phyloP scores from a whole-genome alignment of 1,284 basidiomycete genomes.

The Puccinia polysora region DNA sequence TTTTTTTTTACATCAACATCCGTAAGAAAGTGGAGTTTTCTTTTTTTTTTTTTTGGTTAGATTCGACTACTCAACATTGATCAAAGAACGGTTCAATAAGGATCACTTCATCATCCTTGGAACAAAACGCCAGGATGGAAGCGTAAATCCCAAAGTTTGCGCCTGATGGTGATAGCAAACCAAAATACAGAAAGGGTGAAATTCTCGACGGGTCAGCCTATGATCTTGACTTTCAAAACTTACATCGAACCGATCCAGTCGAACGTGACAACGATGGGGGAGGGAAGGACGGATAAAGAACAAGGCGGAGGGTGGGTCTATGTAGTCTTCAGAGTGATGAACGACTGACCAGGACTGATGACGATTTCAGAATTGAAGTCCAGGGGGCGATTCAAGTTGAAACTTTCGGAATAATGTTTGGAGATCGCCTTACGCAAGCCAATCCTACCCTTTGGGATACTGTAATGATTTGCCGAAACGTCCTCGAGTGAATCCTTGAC shows the following conservation, averaged over 20 bases:
- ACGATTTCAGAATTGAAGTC: constrained; percentile 82
- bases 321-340: too few relatives aligned
- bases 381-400: constrained; percentile 66
- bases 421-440: constrained; percentile 79
- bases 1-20: not conserved
- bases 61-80: constrained; percentile 49
- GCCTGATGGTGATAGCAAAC: not conserved
- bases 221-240: too few relatives aligned
- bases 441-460: constrained; percentile 75
- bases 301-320: too few relatives aligned
- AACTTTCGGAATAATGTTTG: constrained; percentile 61
- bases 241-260: too few relatives aligned
- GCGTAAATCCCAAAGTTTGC: constrained; percentile 71
- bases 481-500: constrained; percentile 67
- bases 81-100: constrained; percentile 73
- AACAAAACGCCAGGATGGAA: constrained; percentile 78
- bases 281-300: not conserved
- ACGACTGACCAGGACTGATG: constrained; percentile 85
- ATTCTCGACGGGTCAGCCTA: constrained; percentile 45
- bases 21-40: not conserved
- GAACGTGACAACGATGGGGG: too few relatives aligned
- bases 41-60: too few relatives aligned
- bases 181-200: not conserved
- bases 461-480: constrained; percentile 73
- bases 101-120: constrained; percentile 91